Conservation (phyloP, 768 basidiomycete species). For the Collybia sordida region DNA sequence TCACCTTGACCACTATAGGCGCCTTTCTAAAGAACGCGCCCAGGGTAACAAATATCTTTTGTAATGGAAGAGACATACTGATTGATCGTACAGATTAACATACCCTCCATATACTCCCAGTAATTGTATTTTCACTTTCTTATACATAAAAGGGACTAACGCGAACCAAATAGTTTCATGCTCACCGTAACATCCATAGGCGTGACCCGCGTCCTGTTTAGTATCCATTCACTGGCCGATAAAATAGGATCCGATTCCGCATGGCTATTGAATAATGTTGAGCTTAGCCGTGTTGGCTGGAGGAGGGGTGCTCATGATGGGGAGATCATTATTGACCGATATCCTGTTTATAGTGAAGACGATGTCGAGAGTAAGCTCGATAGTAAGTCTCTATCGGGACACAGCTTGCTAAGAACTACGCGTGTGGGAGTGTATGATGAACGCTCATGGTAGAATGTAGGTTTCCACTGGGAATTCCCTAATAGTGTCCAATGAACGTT, state of each 20-base stretch:
- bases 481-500: too few species aligned
- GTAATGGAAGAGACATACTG: not conserved
- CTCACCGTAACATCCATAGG: conserved; percentile 28
- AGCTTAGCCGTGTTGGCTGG: conserved; percentile 43
- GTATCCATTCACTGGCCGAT: conserved; percentile 38
- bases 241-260: conserved; percentile 37
- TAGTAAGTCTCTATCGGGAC: not conserved
- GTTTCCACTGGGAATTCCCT: too few species aligned
- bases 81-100: conserved; percentile 26
- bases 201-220: conserved; percentile 27
- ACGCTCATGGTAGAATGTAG: conserved; percentile 8
- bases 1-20: conserved; percentile 30
- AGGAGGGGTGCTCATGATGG: conserved; percentile 31
- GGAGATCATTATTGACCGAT: conserved; percentile 34
- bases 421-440: conserved; percentile 13
- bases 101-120: conserved; percentile 36
- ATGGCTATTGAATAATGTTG: conserved; percentile 44
- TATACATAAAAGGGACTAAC: not conserved
- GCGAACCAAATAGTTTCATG: conserved; percentile 16
- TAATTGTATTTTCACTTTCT: conserved; percentile 10
- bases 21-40: conserved; percentile 30
- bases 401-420: conserved; percentile 9
- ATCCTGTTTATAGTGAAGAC: conserved; percentile 13
- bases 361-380: conserved; percentile 4
- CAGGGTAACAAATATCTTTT: conserved; percentile 15